Evolutionary conservation across 2,329 filamentous ascomycete species (phyloP), one percentile per base, ranked within the genome.

Genomic region (Fusarium pseudocircinatum): DNA sequence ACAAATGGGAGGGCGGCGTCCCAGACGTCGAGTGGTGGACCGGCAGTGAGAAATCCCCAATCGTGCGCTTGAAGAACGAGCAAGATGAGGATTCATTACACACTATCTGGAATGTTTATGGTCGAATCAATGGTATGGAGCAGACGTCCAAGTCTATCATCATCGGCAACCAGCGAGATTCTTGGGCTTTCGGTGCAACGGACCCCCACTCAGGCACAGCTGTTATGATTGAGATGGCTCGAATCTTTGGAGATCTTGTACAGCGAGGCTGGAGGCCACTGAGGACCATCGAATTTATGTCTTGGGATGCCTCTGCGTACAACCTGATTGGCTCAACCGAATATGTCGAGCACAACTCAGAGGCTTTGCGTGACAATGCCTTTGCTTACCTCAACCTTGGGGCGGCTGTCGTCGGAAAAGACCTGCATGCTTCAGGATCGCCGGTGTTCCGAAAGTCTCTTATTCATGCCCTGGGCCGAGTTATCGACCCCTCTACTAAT

Each of bases 281-380:
- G 22, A 92, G 96, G n/a, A 97, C 94, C 7, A 97, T 99, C 73
- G 93, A 97, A 81, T 98, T 99, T 81, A 95, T 95, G 79, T 97
- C 94, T 39, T 99, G 96, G 96, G 96, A 99, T 81, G 96, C 90
- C 8, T 92, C 92, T 75, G 94, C 96, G 82, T 98, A 97, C 84
- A 98, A 98, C 82, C 85, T 96, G 50, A 93, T 97, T 65, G 96
- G 96, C 14, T 97, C 94, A 16, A 98, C 96, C 4, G 96, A 99
- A 81, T 96, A 93, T 78, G 96, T 99, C 50, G 96, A 99, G 83
- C 92, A 93, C 52, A 92, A 96, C 75, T 86, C 94, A 34, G 91
- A 95, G 1, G 81, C 84, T 7, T 86, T 99, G 12, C 92, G 94
- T 46, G 85, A 88, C 24, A 88, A 96, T 76, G 96, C 90, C 0